Base-by-base conservation (phyloP, 805 yeast species). In the Groenewaldozyma tartarivorans region DNA sequence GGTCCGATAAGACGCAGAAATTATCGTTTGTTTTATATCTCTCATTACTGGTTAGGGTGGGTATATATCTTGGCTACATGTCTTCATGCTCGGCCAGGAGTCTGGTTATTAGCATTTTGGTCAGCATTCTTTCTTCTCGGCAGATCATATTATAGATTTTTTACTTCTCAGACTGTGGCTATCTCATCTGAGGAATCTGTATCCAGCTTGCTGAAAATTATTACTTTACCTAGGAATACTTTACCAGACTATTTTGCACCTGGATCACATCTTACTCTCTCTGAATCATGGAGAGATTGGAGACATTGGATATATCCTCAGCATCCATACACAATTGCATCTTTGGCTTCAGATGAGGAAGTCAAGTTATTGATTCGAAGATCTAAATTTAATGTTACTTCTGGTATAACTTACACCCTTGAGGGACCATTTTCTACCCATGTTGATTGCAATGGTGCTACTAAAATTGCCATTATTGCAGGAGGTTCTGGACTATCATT, bases 401-500 rank as follows among this genome's bases (percentile, higher is more conserved):
- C 36, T 11, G 43, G 44, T 3, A 9, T 24, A 4, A 60, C 22
- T 38, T 62, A 38, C 51, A 61, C 48, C 62, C 65, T 46, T 52
- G 67, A 30, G 55, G 76, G 71, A 0, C 69, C 71, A 1, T 33
- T 58, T 56, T 3, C 48, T 36, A 39, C 58, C 42, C 48, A 38
- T 36, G 31, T 74, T 45, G 68, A 38, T n/a, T 3, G 73, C 46
- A 57, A 61, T 31, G 66, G 74, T 0, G 77, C 74, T 0, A 69
- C 68, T 26, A 68, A 71, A 19, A 60, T 58, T 4, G 42, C 65
- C 2, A 40, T 68, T 17, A 77, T 83, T 4, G 75, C 81, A 20
- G 90, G 90, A 2, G 90, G 92, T 1, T 81, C 87, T 5, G 84
- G 86, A 3, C 74, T 85, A 18, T 77, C 88, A n/a, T 78, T 78